Evolutionary conservation across 805 yeast species (phyloP), one percentile per base, ranked within the genome.

Genomic region (Yamadazyma tumulicola): DNA sequence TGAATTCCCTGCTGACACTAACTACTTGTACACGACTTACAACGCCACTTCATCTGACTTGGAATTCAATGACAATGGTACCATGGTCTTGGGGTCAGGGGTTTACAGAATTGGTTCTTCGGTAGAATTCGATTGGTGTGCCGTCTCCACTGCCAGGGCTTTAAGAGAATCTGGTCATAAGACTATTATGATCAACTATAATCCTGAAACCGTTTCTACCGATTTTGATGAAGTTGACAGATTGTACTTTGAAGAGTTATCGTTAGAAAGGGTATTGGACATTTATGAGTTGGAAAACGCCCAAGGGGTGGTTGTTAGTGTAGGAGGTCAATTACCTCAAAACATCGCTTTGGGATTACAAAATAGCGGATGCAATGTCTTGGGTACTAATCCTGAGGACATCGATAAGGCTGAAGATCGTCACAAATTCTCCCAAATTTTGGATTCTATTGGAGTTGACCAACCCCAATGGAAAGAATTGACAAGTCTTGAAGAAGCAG

Each of bases 51-150:
- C 78, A 38, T 81, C 80, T 47, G 98, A 91, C 61, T 81, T 91
- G 31, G 75, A 69, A 29, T 93, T 91, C 57, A 77, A 83, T 52
- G 97, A 91, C 40, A 74, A 85, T 47, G 97, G 97, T 55, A 83
- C 93, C 42, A 70, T 93, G 78, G 97, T 91, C 26, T 74, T 91
- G 51, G 98, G 97, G 35, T 88, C 97, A n/a, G 97, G 98, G 71
- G 98, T 93, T 33, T 91, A 91, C 77, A 79, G 98, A 65, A 91
- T 91, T 61, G 98, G 98, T 40, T 89, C 97, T 2, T 88, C 97
- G 20, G 98, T 91, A 36, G 98, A 93, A 69, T 91, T 91, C 54
- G 98, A 91, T 64, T 91, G 98, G 98, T 91, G 98, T 74, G 98
- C 97, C 37, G 98, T 91, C 45, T 78, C 93, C 45, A 85, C 98